Conservation (phyloP, 306 rosid genomes). For the Prunus mongolica region DNA sequence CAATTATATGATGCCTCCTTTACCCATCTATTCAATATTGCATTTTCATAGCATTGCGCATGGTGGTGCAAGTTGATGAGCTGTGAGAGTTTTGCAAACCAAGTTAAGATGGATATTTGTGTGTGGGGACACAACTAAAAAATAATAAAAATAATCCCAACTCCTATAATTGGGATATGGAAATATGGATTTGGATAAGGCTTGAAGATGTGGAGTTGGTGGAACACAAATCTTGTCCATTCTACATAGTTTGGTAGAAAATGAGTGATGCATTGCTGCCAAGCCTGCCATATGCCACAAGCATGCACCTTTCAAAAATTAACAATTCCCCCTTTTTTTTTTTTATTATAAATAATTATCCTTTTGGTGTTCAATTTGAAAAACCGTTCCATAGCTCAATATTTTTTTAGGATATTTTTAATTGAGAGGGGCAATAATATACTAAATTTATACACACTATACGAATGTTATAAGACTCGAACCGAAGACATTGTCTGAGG, state of each 20-base stretch:
- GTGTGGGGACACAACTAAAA: constrained; percentile 10
- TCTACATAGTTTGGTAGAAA: constrained; percentile 43
- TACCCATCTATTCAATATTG: not conserved
- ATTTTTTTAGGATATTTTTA: too few species aligned
- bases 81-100: constrained; percentile 20
- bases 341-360: not conserved
- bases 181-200: constrained; percentile 61
- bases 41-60: constrained; percentile 41
- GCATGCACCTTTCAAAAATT: constrained; percentile 1
- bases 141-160: not conserved
- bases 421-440: fast-evolving
- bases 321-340: not conserved
- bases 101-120: constrained; percentile 18
- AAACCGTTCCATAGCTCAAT: not conserved
- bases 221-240: constrained; percentile 61
- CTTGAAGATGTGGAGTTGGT: constrained; percentile 63
- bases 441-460: too few species aligned
- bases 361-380: not conserved
- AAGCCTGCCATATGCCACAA: constrained; percentile 1
- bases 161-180: not conserved
- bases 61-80: constrained; percentile 17
- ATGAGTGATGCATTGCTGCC: constrained; percentile 26
- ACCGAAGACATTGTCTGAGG: fast-evolving
- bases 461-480: too few species aligned
- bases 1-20: not conserved